Evolutionary conservation across 495 filamentous ascomycete species (phyloP).

Genomic region (Trichodelitschia bisporula): DNA sequence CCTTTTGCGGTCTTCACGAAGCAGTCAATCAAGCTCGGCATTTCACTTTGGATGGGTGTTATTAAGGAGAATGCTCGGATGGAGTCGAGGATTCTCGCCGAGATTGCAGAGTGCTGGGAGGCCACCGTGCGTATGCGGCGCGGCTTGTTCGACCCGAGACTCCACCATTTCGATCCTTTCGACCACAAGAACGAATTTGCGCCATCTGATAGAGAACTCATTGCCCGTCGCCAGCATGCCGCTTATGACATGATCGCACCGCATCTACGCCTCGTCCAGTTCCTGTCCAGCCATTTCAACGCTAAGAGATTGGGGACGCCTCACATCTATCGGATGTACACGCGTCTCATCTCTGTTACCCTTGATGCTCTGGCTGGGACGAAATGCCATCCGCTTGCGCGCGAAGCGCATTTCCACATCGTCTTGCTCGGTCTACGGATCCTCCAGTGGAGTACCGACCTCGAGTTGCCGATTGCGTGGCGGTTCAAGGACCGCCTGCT

Average conservation of each 20-base stretch:
- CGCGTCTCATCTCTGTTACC: conserved; percentile 52
- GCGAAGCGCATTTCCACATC: conserved; percentile 77
- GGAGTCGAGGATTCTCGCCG: conserved; percentile 57
- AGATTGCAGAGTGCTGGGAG: conserved; percentile 77
- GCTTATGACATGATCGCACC: conserved; percentile 62
- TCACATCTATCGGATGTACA: conserved; percentile 56
- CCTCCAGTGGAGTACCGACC: conserved; percentile 38
- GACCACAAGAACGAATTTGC: conserved; percentile 79
- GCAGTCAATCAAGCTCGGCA: conserved; percentile 81
- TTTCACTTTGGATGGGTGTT: conserved; percentile 86
- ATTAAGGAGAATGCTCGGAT: conserved; percentile 87
- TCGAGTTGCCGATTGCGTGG: conserved; percentile 35
- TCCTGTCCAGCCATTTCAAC: conserved; percentile 83
- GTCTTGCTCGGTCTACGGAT: conserved; percentile 60
- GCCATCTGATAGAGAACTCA: conserved; percentile 58
- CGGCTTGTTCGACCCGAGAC: conserved; percentile 46
- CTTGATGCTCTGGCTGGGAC: conserved; percentile 43
- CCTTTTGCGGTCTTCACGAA: conserved; percentile 85
- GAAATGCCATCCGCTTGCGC: conserved; percentile 56
- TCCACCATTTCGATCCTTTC: conserved; percentile 51
- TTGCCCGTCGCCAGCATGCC: conserved; percentile 46
- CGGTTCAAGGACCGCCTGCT: conserved; percentile 70
- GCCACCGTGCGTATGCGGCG: conserved; percentile 42
- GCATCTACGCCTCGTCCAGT: conserved; percentile 65
- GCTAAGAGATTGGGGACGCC: conserved; percentile 59